Conservation (phyloP, 768 basidiomycete genomes). For the Terana coerulea region DNA sequence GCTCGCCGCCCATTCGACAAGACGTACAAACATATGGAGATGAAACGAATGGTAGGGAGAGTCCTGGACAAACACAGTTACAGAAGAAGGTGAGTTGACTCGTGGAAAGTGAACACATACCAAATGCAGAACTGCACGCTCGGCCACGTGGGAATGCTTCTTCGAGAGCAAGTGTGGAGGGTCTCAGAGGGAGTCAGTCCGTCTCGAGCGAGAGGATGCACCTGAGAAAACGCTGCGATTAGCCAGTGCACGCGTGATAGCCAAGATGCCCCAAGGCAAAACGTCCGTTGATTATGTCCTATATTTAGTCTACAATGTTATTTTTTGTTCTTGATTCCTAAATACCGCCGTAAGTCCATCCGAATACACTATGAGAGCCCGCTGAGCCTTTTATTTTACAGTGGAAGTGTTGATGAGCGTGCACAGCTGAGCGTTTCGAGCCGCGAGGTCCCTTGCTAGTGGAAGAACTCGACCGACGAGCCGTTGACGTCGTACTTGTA, state of each 20-base stretch:
- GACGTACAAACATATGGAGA: too few relatives aligned
- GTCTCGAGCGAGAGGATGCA: too few relatives aligned
- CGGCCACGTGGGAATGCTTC: too few relatives aligned
- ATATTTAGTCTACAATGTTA: background rate
- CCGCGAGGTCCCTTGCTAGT: slow-evolving; percentile 73
- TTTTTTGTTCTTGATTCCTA: background rate
- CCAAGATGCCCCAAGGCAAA: background rate
- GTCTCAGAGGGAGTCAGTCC: too few relatives aligned
- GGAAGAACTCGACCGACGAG: slow-evolving; percentile 94
- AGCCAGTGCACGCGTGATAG: background rate
- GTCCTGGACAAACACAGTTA: too few relatives aligned
- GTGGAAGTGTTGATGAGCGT: background rate
- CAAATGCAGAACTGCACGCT: too few relatives aligned
- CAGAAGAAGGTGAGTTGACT: too few relatives aligned
- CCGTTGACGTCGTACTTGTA: slow-evolving; percentile 90
- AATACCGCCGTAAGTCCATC: background rate
- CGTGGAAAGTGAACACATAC: too few relatives aligned
- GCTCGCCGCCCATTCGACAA: too few relatives aligned
- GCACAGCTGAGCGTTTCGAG: slow-evolving; percentile 6
- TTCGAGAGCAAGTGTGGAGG: too few relatives aligned
- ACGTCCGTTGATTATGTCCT: background rate
- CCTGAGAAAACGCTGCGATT: too few relatives aligned
- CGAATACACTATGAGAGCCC: background rate
- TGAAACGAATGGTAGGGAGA: too few relatives aligned
- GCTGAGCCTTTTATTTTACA: background rate